Evolutionary conservation across 2,329 filamentous ascomycete genomes (phyloP).

Genomic region (Phyllosticta citrichinensis): DNA sequence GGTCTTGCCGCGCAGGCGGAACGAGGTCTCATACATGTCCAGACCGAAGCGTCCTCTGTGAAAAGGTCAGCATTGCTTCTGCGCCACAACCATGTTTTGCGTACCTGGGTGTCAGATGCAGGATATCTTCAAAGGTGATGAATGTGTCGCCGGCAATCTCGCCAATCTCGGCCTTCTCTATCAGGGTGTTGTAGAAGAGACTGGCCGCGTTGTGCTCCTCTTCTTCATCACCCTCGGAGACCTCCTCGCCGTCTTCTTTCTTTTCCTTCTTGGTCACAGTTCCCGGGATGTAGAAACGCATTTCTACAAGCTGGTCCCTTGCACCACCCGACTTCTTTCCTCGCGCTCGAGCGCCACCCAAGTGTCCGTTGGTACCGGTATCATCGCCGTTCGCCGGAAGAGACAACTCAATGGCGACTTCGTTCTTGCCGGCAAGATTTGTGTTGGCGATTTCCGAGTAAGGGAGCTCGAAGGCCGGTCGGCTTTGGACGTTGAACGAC

Average conservation of each 20-base stretch:
- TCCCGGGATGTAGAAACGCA: slow-evolving; percentile 97
- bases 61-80: slow-evolving; percentile 17
- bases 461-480: slow-evolving; percentile 90
- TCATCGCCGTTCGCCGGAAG: slow-evolving; percentile 61
- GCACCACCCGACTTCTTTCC: slow-evolving; percentile 86
- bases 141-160: slow-evolving; percentile 98
- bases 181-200: slow-evolving; percentile 95
- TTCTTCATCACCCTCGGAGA: slow-evolving; percentile 47
- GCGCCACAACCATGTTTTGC: slow-evolving; percentile 16
- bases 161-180: slow-evolving; percentile 98
- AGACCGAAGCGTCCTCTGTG: slow-evolving; percentile 95
- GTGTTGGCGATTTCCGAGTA: slow-evolving; percentile 98
- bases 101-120: slow-evolving; percentile 90
- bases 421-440: slow-evolving; percentile 93
- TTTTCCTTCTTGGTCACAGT: slow-evolving; percentile 63
- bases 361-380: slow-evolving; percentile 61
- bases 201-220: slow-evolving; percentile 93
- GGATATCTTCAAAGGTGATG: slow-evolving; percentile 90
- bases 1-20: slow-evolving; percentile 93
- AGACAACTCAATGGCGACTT: slow-evolving; percentile 91
- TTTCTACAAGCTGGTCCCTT: slow-evolving; percentile 89
- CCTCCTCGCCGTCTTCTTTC: slow-evolving; percentile 59
- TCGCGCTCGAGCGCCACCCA: slow-evolving; percentile 63
- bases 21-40: slow-evolving; percentile 98
- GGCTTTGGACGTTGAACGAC: slow-evolving; percentile 92